Percentiles rank a stretch among this genome's conserved stretches.
phyloP scores from a whole-genome alignment of 768 basidiomycete species.

The Postia placenta region DNA sequence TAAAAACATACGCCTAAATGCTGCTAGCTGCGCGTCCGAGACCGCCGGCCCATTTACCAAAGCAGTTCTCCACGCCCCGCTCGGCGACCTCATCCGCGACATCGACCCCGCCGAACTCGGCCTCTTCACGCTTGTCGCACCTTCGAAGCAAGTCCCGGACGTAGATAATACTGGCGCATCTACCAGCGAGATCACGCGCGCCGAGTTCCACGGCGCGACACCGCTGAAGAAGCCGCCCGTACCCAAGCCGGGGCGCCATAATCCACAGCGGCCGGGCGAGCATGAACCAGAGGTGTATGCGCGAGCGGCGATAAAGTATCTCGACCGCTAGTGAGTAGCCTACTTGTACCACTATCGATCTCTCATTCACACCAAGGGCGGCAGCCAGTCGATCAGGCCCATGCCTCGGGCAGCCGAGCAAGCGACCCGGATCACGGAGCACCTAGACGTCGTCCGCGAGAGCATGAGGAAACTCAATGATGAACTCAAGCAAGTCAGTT shows the following conservation, averaged over 20 bases:
- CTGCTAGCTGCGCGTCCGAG: conserved; percentile 9
- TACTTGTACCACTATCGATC: not conserved
- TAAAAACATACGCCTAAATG: conserved; percentile 37
- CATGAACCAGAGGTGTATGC: conserved; percentile 73
- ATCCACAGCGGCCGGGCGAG: conserved; percentile 33
- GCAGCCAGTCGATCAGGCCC: conserved; percentile 38
- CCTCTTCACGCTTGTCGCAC: conserved; percentile 56
- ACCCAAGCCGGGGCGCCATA: conserved; percentile 29
- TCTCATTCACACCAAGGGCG: not conserved
- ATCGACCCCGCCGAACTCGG: conserved; percentile 74
- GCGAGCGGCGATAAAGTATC: conserved; percentile 67
- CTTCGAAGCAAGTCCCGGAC: conserved; percentile 18
- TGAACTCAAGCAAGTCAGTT: conserved; percentile 35
- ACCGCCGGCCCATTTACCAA: conserved; percentile 47
- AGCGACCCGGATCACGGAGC: conserved; percentile 31
- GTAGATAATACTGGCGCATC: conserved; percentile 25
- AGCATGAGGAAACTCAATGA: conserved; percentile 31
- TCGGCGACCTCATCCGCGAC: conserved; percentile 78
- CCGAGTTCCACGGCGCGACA: conserved; percentile 64
- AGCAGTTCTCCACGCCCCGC: conserved; percentile 55
- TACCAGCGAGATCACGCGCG: conserved; percentile 47
- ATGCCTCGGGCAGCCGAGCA: conserved; percentile 46
- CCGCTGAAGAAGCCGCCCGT: conserved; percentile 49
- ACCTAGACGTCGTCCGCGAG: conserved; percentile 30
- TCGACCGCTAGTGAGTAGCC: conserved; percentile 66